Percentiles rank a stretch among this genome's conserved stretches.
Conservation (phyloP, 495 filamentous ascomycete genomes). For the Neurospora hispaniola region DNA sequence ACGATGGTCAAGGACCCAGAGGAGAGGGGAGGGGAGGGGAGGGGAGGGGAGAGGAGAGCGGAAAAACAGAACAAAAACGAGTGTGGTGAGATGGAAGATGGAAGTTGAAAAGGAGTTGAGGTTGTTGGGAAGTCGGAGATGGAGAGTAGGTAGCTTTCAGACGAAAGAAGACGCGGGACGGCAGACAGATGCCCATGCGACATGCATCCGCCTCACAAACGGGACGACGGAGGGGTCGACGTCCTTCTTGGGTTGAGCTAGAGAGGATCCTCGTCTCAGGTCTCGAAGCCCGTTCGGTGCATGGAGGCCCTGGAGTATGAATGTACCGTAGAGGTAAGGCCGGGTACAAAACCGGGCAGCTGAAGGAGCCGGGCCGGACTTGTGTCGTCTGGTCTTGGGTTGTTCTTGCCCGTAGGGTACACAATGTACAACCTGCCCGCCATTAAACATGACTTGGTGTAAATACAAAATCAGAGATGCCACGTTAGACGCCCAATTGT, state of each 20-base stretch:
- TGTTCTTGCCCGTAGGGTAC: background rate
- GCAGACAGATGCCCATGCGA: background rate
- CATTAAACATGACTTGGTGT: background rate
- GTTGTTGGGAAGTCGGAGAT: background rate
- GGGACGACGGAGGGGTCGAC: background rate
- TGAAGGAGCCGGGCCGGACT: background rate
- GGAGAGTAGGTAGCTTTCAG: background rate
- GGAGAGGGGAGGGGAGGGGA: background rate
- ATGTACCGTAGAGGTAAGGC: background rate
- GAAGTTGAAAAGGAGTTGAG: background rate
- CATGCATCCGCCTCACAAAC: background rate
- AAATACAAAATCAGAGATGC: background rate
- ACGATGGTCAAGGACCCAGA: background rate
- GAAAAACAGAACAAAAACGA: constrained; percentile 2
- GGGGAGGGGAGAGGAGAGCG: background rate
- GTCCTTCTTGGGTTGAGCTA: background rate
- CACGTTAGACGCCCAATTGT: background rate
- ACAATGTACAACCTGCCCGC: background rate
- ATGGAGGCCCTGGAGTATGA: background rate
- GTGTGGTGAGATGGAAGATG: constrained; percentile 3
- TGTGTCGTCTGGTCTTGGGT: background rate
- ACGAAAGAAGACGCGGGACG: background rate
- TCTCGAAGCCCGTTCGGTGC: background rate
- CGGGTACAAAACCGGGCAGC: background rate
- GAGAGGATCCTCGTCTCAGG: background rate